Evolutionary conservation across 2,329 filamentous ascomycete genomes (phyloP), one percentile per base, ranked within the genome.

Genomic region (Torrubiella hemipterigena): DNA sequence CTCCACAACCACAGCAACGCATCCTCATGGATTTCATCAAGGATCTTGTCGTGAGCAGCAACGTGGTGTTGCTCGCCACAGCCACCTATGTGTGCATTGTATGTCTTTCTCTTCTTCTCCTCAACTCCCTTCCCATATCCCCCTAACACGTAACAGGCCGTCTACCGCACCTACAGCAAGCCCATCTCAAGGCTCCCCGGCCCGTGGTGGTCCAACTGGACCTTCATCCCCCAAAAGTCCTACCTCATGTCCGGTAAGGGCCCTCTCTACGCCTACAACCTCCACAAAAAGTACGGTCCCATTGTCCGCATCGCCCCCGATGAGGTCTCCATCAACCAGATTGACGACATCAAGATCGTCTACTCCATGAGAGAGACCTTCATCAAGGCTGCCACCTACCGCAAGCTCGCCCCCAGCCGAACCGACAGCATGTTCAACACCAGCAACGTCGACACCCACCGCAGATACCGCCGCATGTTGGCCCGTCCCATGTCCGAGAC

Each of bases 281-380:
- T 24, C 5, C 22, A 24, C 14, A 24, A 24, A 24, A 11, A 24
- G 11, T 24, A 24, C 22, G 22, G 22, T 24, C 27, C 15, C 17
- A 24, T 35, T 11, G 36, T 42, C 14, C 34, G 34, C 21, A 25
- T 35, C 25, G 32, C 37, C 5, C 40, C 36, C 7, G 37, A 38
- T 17, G 33, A 36, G 15, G 31, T 38, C 19, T 38, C 35, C 21
- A 16, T 39, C 15, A 20, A 10, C 15, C 15, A 18, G n/a, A 29
- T 12, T 17, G 27, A 18, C 13, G 27, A 16, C 16, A 17, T 29
- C 27, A 29, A 29, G 27, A 29, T n/a, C 17, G 17, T 29, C 17
- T 29, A 29, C 27, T 17, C n/a, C 27, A 29, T 17, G 9, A 16
- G 19, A 18, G 27, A 29, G 16, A 17, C 27, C 10, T 29, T 17